Conservation (phyloP, 2,329 filamentous ascomycete species). For the Diaporthe capsici region DNA sequence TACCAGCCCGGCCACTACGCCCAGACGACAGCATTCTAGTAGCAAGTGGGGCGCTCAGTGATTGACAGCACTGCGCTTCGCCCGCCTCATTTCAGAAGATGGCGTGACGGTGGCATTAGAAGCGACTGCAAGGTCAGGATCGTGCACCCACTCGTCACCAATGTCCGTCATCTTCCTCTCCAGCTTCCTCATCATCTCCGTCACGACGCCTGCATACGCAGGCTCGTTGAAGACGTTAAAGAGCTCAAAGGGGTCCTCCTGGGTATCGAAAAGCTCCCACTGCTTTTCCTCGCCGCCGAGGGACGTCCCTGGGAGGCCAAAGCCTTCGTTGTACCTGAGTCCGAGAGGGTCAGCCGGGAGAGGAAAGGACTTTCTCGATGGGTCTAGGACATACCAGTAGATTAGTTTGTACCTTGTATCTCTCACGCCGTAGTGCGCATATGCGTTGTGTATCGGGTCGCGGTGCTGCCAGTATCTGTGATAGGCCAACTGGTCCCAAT, state of each 20-base stretch:
- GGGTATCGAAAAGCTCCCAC: conserved; percentile 69
- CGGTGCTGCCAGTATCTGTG: conserved; percentile 71
- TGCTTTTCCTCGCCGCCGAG: conserved; percentile 56
- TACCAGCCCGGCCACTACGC: not conserved
- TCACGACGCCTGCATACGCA: conserved; percentile 54
- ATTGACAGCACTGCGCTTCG: conserved; percentile 14
- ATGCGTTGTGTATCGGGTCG: conserved; percentile 63
- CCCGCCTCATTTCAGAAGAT: not conserved
- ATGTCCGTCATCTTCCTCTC: conserved; percentile 67
- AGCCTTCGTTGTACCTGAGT: conserved; percentile 17
- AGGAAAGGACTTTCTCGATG: conserved; percentile 60
- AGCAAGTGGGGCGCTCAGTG: not conserved
- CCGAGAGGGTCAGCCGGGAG: conserved; percentile 48
- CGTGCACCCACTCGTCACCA: conserved; percentile 60
- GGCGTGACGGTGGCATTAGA: conserved; percentile 5
- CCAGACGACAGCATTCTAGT: not conserved
- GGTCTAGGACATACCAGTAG: conserved; percentile 67
- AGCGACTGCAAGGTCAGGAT: conserved; percentile 11
- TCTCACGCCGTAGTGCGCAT: conserved; percentile 66
- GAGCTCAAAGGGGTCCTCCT: conserved; percentile 63
- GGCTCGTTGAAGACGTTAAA: conserved; percentile 61
- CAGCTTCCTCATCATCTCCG: conserved; percentile 57
- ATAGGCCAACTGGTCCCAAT: conserved; percentile 67
- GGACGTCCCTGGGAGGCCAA: not conserved
- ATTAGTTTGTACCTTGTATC: conserved; percentile 68